Evolutionary conservation across 768 basidiomycete species (phyloP).

Genomic region (Auricularia sp.): DNA sequence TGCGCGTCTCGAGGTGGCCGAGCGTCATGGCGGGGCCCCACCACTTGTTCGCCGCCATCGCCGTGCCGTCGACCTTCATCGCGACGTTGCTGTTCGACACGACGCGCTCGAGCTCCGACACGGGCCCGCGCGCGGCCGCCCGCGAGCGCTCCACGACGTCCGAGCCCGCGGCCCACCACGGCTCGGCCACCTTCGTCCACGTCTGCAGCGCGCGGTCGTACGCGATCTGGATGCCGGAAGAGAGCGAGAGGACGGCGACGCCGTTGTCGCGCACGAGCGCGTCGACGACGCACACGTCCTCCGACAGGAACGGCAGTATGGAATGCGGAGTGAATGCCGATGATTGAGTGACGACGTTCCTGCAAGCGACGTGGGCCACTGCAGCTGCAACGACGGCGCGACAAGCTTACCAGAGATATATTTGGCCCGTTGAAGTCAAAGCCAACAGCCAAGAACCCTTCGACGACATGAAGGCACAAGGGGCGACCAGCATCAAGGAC

Average conservation of each 20-base stretch:
- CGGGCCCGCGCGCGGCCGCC: constrained; percentile 13
- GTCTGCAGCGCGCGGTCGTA: constrained; percentile 58
- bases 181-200: constrained; percentile 69
- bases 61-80: constrained; percentile 17
- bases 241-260: constrained; percentile 62
- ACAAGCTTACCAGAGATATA: constrained; percentile 61
- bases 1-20: constrained; percentile 76
- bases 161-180: constrained; percentile 80
- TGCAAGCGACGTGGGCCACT: constrained; percentile 20
- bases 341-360: constrained; percentile 64
- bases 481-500: constrained; percentile 58
- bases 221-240: constrained; percentile 67
- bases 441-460: constrained; percentile 55
- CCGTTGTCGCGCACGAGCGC: constrained; percentile 71
- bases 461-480: constrained; percentile 59
- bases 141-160: constrained; percentile 48
- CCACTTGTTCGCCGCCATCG: constrained; percentile 50
- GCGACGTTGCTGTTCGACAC: neutral
- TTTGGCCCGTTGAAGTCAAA: constrained; percentile 58
- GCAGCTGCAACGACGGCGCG: constrained; percentile 3
- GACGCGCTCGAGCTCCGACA: constrained; percentile 15
- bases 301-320: constrained; percentile 49
- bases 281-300: constrained; percentile 50
- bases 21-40: constrained; percentile 77
- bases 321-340: constrained; percentile 58